A percentile compares a stretch with the other conserved stretches of the same genome.
phyloP scores from a whole-genome alignment of 176 grass and related monocot species.

The Oryza meridionalis region DNA sequence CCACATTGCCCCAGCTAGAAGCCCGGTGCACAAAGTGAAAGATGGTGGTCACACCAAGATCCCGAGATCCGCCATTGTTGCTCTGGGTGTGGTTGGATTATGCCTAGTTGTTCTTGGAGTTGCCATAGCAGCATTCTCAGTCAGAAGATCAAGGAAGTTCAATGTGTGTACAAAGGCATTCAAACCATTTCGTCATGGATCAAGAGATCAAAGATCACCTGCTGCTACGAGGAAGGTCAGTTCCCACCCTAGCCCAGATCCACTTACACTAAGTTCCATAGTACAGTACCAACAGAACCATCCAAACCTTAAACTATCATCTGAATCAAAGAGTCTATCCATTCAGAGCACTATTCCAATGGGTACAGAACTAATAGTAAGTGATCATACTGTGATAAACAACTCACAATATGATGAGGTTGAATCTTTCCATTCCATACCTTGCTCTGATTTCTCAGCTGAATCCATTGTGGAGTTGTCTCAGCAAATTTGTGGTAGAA shows the following conservation, averaged over 20 bases:
- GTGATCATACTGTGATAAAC: constrained; percentile 20
- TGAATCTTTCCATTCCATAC: constrained; percentile 65
- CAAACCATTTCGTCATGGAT: constrained; percentile 31
- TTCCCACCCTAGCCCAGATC: constrained; percentile 71
- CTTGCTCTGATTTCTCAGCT: constrained; percentile 34
- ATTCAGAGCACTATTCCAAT: constrained; percentile 21
- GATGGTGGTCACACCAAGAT: constrained; percentile 9
- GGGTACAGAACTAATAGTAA: constrained; percentile 13
- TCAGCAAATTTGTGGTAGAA: neutral
- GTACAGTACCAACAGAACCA: constrained; percentile 51
- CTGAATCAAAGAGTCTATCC: constrained; percentile 35
- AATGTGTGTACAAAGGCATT: neutral
- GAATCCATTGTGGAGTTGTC: constrained; percentile 29
- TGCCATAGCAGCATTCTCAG: constrained; percentile 7
- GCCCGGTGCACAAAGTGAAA: neutral
- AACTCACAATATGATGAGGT: constrained; percentile 53
- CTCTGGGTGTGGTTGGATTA: constrained; percentile 30
- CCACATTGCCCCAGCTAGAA: constrained; percentile 2
- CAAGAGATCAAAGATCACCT: constrained; percentile 44
- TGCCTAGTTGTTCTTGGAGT: constrained; percentile 31
- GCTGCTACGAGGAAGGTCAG: constrained; percentile 72
- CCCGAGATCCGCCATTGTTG: neutral
- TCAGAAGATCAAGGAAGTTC: constrained; percentile 33
- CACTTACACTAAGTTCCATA: constrained; percentile 59
- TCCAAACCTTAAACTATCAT: constrained; percentile 6